Conservation (phyloP, 202 grass and related monocot species). For the Zoysia matrella region DNA sequence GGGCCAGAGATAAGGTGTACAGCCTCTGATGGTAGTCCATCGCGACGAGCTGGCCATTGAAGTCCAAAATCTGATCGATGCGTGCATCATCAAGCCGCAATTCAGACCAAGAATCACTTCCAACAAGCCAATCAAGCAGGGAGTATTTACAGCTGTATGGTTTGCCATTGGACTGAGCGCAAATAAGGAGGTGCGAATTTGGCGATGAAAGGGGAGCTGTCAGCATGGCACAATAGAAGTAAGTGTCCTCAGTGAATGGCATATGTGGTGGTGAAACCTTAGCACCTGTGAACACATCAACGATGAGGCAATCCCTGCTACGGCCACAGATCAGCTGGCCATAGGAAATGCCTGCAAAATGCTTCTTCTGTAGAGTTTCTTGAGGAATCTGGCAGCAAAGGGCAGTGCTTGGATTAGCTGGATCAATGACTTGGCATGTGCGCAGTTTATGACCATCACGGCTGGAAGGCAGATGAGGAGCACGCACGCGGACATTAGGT, state of each 20-base stretch:
- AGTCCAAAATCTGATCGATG: constrained; percentile 38
- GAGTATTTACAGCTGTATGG: not conserved
- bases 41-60: constrained; percentile 43
- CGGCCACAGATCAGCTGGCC: constrained; percentile 58
- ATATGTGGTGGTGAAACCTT: constrained; percentile 46
- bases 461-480: constrained; percentile 11
- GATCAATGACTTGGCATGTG: constrained; percentile 44
- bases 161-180: not conserved
- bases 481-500: not conserved
- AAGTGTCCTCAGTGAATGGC: not conserved
- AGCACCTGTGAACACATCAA: constrained; percentile 52
- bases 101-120: constrained; percentile 34
- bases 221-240: constrained; percentile 30
- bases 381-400: constrained; percentile 33
- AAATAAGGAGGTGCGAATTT: constrained; percentile 48
- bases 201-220: constrained; percentile 50
- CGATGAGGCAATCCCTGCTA: not conserved
- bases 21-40: constrained; percentile 7
- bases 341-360: constrained; percentile 52
- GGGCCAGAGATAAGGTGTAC: constrained; percentile 37
- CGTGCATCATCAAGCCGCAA: not conserved
- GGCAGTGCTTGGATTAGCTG: not conserved
- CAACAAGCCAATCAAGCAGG: constrained; percentile 51
- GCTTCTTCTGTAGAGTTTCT: constrained; percentile 18
- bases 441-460: not conserved